Percentiles rank a stretch among this genome's conserved stretches.
Conservation (phyloP, 495 filamentous ascomycete species). For the Hyaloscypha finlandica region DNA sequence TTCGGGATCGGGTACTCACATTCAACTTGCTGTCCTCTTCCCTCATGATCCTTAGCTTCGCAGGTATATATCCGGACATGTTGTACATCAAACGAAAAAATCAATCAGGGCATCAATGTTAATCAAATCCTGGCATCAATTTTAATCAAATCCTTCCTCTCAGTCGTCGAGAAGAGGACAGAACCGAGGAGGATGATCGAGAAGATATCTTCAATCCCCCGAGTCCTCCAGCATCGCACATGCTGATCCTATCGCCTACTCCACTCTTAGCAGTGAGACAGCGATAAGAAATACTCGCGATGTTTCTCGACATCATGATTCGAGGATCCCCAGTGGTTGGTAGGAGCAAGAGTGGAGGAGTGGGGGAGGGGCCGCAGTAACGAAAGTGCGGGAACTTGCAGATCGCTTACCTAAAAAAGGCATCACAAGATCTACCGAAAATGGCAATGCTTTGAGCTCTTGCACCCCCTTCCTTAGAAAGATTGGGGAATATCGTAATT, state of each 20-base stretch:
- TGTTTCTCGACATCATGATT: constrained; percentile 2
- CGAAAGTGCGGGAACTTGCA: not conserved
- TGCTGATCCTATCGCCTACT: not conserved
- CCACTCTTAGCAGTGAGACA: not conserved
- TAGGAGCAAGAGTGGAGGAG: constrained; percentile 12
- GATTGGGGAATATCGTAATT: too few species aligned
- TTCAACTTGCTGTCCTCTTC: constrained; percentile 18
- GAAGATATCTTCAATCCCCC: not conserved
- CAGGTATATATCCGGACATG: constrained; percentile 15
- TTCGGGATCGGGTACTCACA: constrained; percentile 1
- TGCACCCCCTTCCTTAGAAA: constrained; percentile 19
- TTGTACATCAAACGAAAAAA: not conserved
- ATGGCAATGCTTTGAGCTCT: not conserved
- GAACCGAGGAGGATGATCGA: not conserved
- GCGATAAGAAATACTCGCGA: constrained; percentile 1
- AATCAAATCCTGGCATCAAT: not conserved
- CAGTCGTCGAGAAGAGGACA: not conserved
- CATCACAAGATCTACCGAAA: not conserved
- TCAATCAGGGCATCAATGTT: not conserved
- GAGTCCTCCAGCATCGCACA: not conserved
- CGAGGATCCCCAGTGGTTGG: not conserved
- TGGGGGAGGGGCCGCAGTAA: constrained; percentile 13
- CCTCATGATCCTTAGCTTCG: constrained; percentile 17
- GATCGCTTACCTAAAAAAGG: not conserved
- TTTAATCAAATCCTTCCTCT: not conserved